A percentile compares a stretch with the other conserved stretches of the same genome.
Conservation (phyloP, 768 basidiomycete genomes). For the Boletus rubroflammeus region DNA sequence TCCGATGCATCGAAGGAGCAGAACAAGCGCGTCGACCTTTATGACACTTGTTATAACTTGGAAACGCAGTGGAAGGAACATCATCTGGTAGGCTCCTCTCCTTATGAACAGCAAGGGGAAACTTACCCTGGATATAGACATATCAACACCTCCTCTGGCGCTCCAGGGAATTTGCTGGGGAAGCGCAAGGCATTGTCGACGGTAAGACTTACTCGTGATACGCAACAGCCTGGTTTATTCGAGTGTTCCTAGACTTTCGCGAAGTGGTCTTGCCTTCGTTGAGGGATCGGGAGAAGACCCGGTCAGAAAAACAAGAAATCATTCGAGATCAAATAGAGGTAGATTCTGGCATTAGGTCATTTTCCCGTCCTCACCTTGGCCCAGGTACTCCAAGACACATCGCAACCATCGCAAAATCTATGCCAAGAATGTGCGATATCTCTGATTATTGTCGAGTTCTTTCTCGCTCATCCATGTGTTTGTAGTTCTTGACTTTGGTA, state of each 20-base stretch:
- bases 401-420: constrained; percentile 17
- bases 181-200: constrained; percentile 17
- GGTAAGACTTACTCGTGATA: neutral
- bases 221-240: neutral
- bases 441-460: neutral
- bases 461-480: neutral
- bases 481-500: constrained; percentile 16
- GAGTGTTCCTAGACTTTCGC: constrained; percentile 9
- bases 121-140: constrained; percentile 3
- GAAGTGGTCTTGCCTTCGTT: constrained; percentile 16
- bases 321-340: constrained; percentile 18
- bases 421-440: constrained; percentile 17
- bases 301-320: constrained; percentile 11
- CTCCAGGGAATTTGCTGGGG: constrained; percentile 19
- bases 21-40: constrained; percentile 4
- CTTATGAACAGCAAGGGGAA: no score
- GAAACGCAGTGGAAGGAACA: constrained; percentile 17
- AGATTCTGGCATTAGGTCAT: neutral
- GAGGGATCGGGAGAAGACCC: constrained; percentile 1
- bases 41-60: constrained; percentile 9
- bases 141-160: constrained; percentile 18
- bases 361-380: neutral
- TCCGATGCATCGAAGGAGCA: constrained; percentile 9
- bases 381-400: constrained; percentile 13
- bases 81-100: constrained; percentile 1